Evolutionary conservation across 192 early-diverging fungal species (phyloP), one percentile per base, ranked within the genome.

Genomic region (Umbelopsis isabellina): DNA sequence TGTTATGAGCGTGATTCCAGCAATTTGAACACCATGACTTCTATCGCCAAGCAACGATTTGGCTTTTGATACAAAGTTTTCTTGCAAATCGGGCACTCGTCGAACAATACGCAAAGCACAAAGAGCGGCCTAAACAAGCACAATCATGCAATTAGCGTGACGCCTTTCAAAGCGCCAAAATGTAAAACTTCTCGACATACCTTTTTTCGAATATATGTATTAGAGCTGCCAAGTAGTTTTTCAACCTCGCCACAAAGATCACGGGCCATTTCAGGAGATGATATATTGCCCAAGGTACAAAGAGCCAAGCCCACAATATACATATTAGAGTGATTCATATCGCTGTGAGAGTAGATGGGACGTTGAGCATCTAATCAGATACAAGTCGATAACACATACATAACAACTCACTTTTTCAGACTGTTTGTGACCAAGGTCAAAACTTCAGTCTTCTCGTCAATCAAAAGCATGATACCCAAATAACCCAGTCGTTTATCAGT

Each of bases 401-500:
- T 13, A 25, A 18, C n/a, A 11, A 23, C 84, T 49, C 88, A 95
- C 93, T 96, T 99, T 78, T 99, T 97, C 44, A 99, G 87, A 20
- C 91, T 97, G 85, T 99, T 99, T 22, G 98, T 99, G 25, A 99
- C 91, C 55, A 99, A 84, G 18, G 98, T 99, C 78, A 99, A 79
- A 1, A 96, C 91, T 72, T 97, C 96, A 73, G 97, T 96, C 75
- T 98, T 97, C 78, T 99, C 98, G 80, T 99, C 98, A 55, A 99
- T 84, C 25, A 99, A 82, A 55, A 99, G 87, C 93, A 96, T 95
- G 66, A 94, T 98, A 30, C 98, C 98, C 35, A 99, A 87, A 79
- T 99, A 99, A 7, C 96, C 97, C n/a, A 99, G 82, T 66, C 97
- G 89, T 79, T 99, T 99, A 80, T 99, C 98, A 11, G 95, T 87